Base-by-base conservation (phyloP, 768 basidiomycete species). In the Tephrocybe sp. region DNA sequence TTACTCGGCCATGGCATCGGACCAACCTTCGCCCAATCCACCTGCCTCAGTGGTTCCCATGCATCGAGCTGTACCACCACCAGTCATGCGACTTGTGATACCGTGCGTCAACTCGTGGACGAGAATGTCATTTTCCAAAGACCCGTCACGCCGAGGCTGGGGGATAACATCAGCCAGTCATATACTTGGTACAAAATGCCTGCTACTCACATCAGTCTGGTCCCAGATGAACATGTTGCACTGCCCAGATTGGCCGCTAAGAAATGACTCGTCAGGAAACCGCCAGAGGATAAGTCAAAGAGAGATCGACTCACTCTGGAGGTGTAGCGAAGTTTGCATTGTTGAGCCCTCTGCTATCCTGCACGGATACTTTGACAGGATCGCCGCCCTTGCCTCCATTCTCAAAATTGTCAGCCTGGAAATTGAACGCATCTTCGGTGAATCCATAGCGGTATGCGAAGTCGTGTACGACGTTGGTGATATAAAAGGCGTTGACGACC, bases 1-100 rank as follows among this genome's bases (percentile, higher is more conserved):
- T 15, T 54, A 75, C 73, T 68, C 66, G 2, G 76, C 73, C 68
- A 77, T 64, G 17, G 74, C 74, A 65, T 85, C 84, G 3, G 79
- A 79, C 83, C 84, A 86, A 18, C 65, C 84, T 64, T 88, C 86
- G 37, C 84, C 85, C 76, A 87, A 76, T 12, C 85, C 85, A 18
- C 81, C 80, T 2, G 84, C 72, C 60, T 87, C 85, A 26, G 73
- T 73, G 23, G 76, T 82, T 60, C 84, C 80, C 53, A 87, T 68
- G 69, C 86, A 87, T 12, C 81, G 69, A 34, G 77, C 78, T 21
- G 77, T 78, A 23, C 77, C 79, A 33, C 80, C 78, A n/a, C 80
- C 80, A 10, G 78, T 80, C 69, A 81, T 66, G 14, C 74, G 66
- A 54, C 70, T 75, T 14, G 74, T 78, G 37, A 77, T 65, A 1